Percentiles rank a stretch among this genome's conserved stretches.
Conservation (phyloP, 129 eudicot genomes). For the Flaveria trinervia region DNA sequence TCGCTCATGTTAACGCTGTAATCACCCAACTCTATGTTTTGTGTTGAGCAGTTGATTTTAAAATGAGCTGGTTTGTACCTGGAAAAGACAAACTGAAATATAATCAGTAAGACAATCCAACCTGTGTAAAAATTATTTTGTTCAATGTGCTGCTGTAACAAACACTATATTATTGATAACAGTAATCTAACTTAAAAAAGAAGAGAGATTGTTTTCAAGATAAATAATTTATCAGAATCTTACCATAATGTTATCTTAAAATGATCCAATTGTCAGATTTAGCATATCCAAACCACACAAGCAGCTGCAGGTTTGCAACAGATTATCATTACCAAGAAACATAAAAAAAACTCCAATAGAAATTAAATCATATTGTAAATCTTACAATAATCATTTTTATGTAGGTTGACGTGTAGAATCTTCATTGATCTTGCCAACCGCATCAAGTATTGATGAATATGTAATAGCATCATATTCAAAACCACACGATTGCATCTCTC, state of each 20-base stretch:
- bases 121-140: neutral
- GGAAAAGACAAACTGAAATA: neutral
- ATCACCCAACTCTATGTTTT: neutral
- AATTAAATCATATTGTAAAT: slow-evolving; percentile 2
- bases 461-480: slow-evolving; percentile 82
- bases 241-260: slow-evolving; percentile 9
- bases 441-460: slow-evolving; percentile 90
- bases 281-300: neutral
- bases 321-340: neutral
- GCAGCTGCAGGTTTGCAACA: slow-evolving; percentile 11
- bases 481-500: slow-evolving; percentile 71
- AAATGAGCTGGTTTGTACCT: neutral
- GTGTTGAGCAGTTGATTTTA: neutral
- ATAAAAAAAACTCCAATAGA: neutral
- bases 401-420: slow-evolving; percentile 31
- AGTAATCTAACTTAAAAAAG: neutral
- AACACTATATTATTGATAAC: neutral
- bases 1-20: neutral
- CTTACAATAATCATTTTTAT: slow-evolving; percentile 33
- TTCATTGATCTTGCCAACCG: slow-evolving; percentile 84
- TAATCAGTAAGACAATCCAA: neutral
- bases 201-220: neutral
- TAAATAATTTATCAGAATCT: neutral
- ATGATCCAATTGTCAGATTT: neutral
- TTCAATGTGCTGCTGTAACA: neutral